Base-by-base conservation (phyloP, 192 early-diverging fungal genomes). In the Mycoemilia scoparia region DNA sequence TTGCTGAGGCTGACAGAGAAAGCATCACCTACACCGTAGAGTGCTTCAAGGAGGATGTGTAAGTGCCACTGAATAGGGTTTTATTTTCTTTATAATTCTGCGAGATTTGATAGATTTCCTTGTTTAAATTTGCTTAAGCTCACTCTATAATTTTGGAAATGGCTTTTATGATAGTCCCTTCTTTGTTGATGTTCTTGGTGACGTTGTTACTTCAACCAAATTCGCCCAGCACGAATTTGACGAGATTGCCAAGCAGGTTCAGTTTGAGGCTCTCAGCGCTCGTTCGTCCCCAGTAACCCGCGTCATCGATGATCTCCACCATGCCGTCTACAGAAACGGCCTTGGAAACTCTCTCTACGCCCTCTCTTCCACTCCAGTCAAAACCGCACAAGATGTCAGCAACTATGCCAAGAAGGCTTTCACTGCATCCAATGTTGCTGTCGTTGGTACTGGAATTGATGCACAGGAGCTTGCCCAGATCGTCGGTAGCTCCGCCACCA, bases 331-430 rank as follows among this genome's bases (percentile, higher is more conserved):
- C 77, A 82, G 87, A 49, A 54, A 52, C 43, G 93, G 93, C 9
- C 76, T 98, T 45, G 93, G 93, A 33, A 90, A 92, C 82, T 75
- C 86, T 28, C 66, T 98, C 26, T 91, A 77, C 59, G 84, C 83
- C 21, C 54, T 67, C 36, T 45, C 70, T n/a, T 67, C 64, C 38
- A 50, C 74, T 39, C 64, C 77, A 11, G 52, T 71, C 32, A 39
- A 64, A 13, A 77, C 62, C 26, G 67, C 70, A 27, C 68, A 74
- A 26, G 62, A 74, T 21, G 64, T 97, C 46, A 70, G 69, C 45
- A 61, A 64, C 33, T 92, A 76, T 59, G 79, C 84, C 29, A 39
- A 61, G 30, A 47, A 69, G 29, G 60, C 76, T 34, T 76, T 90
- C 55, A 72, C 69, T 25, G 52, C 71, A 22, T 67, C 70, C 36